Conservation (phyloP, 1,139 yeast species). For the Pichia sp. region DNA sequence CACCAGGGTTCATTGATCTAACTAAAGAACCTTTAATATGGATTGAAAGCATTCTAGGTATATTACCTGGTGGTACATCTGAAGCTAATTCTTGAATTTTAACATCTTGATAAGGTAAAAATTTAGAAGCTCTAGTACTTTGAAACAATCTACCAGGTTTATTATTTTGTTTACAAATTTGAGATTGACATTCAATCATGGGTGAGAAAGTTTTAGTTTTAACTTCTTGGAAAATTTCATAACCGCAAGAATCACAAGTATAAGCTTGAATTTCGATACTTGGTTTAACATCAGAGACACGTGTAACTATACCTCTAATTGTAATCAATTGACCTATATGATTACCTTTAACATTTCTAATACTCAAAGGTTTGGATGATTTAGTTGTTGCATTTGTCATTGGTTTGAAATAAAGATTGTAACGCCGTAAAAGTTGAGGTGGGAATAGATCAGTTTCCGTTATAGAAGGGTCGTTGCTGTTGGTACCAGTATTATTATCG, state of each 20-base stretch:
- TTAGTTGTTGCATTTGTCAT: constrained; percentile 38
- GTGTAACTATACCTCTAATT: constrained; percentile 86
- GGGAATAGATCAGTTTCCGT: constrained; percentile 51
- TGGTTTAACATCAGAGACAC: constrained; percentile 96
- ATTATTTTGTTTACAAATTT: constrained; percentile 69
- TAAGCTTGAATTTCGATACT: constrained; percentile 86
- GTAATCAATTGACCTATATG: constrained; percentile 84
- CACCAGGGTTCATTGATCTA: constrained; percentile 87
- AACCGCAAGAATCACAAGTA: constrained; percentile 96
- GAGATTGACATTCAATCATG: constrained; percentile 74
- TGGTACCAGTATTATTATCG: constrained; percentile 20
- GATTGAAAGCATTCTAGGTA: constrained; percentile 78
- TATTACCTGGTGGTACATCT: constrained; percentile 97
- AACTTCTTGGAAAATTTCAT: constrained; percentile 93
- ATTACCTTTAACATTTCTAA: constrained; percentile 80
- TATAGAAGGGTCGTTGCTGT: constrained; percentile 23
- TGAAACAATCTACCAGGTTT: constrained; percentile 85
- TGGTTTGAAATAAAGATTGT: constrained; percentile 81
- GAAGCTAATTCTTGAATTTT: constrained; percentile 90
- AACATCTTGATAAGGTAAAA: constrained; percentile 91
- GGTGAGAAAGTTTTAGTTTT: constrained; percentile 81
- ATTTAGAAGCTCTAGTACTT: constrained; percentile 94
- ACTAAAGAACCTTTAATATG: constrained; percentile 90
- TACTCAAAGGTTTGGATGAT: constrained; percentile 61
- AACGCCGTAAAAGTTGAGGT: constrained; percentile 77